Percentiles rank a stretch among this genome's conserved stretches.
phyloP scores from a whole-genome alignment of 352 stramenopile genomes.

The Globisporangium spinosum region DNA sequence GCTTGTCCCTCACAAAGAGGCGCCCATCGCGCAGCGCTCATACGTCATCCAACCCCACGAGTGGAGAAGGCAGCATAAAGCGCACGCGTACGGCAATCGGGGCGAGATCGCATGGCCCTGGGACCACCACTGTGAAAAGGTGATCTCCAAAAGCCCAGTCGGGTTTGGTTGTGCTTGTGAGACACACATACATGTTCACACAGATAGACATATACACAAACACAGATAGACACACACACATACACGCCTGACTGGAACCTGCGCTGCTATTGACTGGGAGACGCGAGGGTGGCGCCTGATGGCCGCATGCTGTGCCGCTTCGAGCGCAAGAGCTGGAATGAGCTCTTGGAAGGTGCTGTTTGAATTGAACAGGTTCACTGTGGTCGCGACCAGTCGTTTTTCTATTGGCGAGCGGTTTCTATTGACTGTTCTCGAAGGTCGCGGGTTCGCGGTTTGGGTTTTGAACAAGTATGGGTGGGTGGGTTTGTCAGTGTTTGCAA shows the following conservation, averaged over 20 bases:
- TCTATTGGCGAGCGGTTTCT: neutral
- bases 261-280: neutral
- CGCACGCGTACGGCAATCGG: slow-evolving; percentile 34
- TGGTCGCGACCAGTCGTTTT: slow-evolving; percentile 18
- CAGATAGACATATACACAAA: neutral
- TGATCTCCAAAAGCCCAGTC: slow-evolving; percentile 83
- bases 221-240: neutral
- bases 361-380: neutral
- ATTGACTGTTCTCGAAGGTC: neutral
- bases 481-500: neutral
- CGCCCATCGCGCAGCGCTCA: slow-evolving; percentile 15
- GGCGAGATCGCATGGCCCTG: slow-evolving; percentile 79
- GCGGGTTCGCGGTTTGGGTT: neutral
- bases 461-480: neutral
- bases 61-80: slow-evolving; percentile 11
- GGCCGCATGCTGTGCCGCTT: slow-evolving; percentile 3
- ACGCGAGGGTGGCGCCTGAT: neutral
- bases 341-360: neutral
- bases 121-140: slow-evolving; percentile 86
- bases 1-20: slow-evolving; percentile 82
- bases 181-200: neutral
- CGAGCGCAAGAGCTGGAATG: slow-evolving; percentile 9
- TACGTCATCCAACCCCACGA: slow-evolving; percentile 5
- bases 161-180: slow-evolving; percentile 17
- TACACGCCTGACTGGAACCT: neutral